Conservation (phyloP, 75 land plant species). For the Selaginella tamariscina region DNA sequence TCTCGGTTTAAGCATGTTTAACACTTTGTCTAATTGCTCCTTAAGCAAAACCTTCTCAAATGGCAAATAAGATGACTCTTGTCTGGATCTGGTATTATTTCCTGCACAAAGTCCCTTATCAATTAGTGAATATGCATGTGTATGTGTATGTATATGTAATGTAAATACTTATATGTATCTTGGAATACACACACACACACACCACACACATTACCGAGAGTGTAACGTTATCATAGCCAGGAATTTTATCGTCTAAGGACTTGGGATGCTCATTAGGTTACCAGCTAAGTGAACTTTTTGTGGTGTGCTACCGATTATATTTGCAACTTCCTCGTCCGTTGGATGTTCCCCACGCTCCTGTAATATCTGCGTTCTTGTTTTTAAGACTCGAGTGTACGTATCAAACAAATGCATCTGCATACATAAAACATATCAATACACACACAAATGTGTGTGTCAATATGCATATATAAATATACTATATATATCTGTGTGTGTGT, state of each 20-base stretch:
- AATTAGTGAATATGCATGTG: no score
- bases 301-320: conserved; percentile 47
- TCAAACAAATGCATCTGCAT: conserved; percentile 52
- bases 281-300: conserved; percentile 17
- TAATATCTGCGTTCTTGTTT: conserved; percentile 37
- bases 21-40: conserved; percentile 30
- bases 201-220: not conserved
- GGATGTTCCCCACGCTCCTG: conserved; percentile 51
- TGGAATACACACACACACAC: no score
- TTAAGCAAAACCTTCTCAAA: conserved; percentile 34
- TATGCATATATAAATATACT: no score
- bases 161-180: no score
- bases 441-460: no score
- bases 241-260: not conserved
- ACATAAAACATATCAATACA: no score
- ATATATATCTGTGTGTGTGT: no score
- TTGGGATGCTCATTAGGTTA: not conserved
- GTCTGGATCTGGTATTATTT: conserved; percentile 37
- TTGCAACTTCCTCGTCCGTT: conserved; percentile 56
- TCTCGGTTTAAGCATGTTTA: conserved; percentile 33
- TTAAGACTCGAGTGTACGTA: conserved; percentile 34
- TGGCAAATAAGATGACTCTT: conserved; percentile 30
- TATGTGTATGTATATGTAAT: no score
- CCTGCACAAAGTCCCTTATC: conserved; percentile 53
- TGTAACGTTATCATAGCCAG: not conserved